Percentiles rank a stretch among this genome's conserved stretches.
Conservation (phyloP, 441 rosid genomes). For the Melastoma candidum region DNA sequence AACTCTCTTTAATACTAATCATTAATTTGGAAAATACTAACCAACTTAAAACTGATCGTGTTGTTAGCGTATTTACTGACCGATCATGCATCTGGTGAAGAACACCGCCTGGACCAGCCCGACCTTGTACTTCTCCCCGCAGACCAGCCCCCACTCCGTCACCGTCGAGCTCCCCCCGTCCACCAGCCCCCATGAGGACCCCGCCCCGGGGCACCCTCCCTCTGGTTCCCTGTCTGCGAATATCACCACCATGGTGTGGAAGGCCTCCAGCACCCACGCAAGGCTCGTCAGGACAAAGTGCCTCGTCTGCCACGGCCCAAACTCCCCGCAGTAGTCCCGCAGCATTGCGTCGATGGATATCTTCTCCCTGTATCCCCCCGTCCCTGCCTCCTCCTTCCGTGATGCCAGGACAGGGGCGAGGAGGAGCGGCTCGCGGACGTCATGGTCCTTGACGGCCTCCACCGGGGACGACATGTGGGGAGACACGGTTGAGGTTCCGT, state of each 20-base stretch:
- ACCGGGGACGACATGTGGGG: too few species aligned
- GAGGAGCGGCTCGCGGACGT: too few species aligned
- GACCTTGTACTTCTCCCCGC: slow-evolving; percentile 62
- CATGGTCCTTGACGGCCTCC: too few species aligned
- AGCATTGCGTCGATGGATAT: slow-evolving; percentile 72
- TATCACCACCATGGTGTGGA: slow-evolving; percentile 92
- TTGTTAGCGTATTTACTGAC: slow-evolving; percentile 23
- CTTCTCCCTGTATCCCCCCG: slow-evolving; percentile 19
- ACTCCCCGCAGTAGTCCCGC: slow-evolving; percentile 68
- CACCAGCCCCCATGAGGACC: slow-evolving; percentile 61
- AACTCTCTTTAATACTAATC: too few species aligned
- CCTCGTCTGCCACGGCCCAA: slow-evolving; percentile 74
- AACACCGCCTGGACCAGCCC: slow-evolving; percentile 80
- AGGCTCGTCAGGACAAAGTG: slow-evolving; percentile 73
- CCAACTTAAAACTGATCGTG: background rate
- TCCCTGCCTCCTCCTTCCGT: background rate
- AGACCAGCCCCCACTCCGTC: slow-evolving; percentile 69
- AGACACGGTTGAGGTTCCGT: too few species aligned
- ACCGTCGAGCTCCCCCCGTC: slow-evolving; percentile 74
- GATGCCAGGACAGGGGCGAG: too few species aligned
- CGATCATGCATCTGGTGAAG: slow-evolving; percentile 87
- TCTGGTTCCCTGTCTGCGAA: slow-evolving; percentile 73
- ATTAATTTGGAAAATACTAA: background rate
- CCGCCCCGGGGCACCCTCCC: slow-evolving; percentile 27
- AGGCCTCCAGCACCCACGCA: slow-evolving; percentile 87